Conservation (phyloP, 306 rosid species). For the Cucumis hystrix region DNA sequence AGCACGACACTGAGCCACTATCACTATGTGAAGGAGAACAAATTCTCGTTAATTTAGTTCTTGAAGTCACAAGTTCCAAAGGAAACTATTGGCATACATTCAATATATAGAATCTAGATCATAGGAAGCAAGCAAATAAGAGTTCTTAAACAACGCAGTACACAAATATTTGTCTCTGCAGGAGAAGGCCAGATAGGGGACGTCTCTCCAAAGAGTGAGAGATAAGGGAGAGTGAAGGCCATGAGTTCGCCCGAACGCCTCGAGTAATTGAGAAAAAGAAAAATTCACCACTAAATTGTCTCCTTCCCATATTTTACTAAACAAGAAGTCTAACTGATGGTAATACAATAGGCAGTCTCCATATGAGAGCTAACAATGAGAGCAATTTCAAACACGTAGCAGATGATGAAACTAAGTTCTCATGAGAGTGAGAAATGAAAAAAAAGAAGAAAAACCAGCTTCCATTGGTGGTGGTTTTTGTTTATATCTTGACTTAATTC, state of each 20-base stretch:
- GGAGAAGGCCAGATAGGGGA: not conserved
- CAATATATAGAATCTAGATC: not conserved
- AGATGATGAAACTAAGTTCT: not conserved
- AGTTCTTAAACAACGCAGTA: not conserved
- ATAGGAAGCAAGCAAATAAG: not conserved
- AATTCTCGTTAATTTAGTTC: not conserved
- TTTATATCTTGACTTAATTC: not conserved
- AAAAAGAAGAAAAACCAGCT: not conserved
- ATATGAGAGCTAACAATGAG: not conserved
- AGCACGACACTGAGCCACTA: not conserved
- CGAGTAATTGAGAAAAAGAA: not conserved
- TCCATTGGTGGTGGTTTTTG: not conserved
- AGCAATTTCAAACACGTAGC: not conserved
- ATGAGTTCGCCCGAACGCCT: not conserved
- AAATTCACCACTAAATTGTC: not conserved
- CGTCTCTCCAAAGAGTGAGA: not conserved
- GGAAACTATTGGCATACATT: not conserved
- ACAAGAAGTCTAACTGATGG: not conserved
- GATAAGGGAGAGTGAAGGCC: not conserved
- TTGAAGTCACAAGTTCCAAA: not conserved
- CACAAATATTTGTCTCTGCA: not conserved
- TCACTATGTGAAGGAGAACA: not conserved
- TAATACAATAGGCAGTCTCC: not conserved
- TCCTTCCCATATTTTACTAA: not conserved
- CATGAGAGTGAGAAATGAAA: not conserved